Percentiles rank a stretch among this genome's conserved stretches.
phyloP scores from a whole-genome alignment of 2,329 filamentous ascomycete genomes.

The Trichoderma harzianum region DNA sequence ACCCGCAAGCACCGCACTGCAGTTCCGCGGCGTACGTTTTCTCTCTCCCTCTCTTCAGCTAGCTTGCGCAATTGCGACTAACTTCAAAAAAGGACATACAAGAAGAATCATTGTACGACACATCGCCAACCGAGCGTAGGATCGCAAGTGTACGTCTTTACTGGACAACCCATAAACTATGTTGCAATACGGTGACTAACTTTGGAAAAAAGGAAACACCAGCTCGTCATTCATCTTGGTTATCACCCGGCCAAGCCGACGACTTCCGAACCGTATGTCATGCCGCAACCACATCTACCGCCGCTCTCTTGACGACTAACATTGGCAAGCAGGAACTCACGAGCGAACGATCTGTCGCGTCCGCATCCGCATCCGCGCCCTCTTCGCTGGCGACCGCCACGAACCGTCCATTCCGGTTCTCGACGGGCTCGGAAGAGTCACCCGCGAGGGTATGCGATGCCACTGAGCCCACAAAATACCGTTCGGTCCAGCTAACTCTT shows the following conservation, averaged over 20 bases:
- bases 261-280: slow-evolving; percentile 9
- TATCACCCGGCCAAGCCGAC: not conserved
- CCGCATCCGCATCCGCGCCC: not conserved
- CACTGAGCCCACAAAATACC: not conserved
- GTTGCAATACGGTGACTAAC: not conserved
- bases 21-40: slow-evolving; percentile 7
- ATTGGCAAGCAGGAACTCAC: slow-evolving; percentile 1
- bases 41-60: not conserved
- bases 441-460: not conserved
- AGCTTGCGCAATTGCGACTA: slow-evolving; percentile 16
- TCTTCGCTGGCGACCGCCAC: slow-evolving; percentile 3
- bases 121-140: not conserved
- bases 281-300: not conserved
- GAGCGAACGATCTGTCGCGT: not conserved
- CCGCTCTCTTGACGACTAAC: not conserved
- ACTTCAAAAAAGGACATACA: slow-evolving; percentile 14
- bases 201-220: slow-evolving; percentile 19
- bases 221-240: slow-evolving; percentile 10
- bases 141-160: slow-evolving; percentile 7
- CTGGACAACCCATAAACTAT: not conserved
- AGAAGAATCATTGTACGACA: not conserved
- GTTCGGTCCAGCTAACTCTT: not conserved
- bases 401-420: not conserved
- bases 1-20: not conserved
- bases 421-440: not conserved